A percentile compares a stretch with the other conserved stretches of the same genome.
These are phyloP conservation scores for Vachellia collinsii DNA, from an alignment of 306 rosid genomes.

Conservation along the genomic window DNA sequence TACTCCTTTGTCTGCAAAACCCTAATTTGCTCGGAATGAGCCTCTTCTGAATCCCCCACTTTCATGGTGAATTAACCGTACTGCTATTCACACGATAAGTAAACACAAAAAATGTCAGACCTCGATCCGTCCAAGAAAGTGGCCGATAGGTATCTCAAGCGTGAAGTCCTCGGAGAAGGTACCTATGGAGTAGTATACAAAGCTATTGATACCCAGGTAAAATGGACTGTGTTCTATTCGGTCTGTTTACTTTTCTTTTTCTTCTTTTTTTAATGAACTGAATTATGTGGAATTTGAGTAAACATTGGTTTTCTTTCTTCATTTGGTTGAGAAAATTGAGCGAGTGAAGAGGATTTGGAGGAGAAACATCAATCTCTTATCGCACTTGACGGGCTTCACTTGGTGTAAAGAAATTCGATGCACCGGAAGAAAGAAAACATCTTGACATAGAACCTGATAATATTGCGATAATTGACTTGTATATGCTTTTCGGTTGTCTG, in stretches of 20 bases:
- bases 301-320: background rate
- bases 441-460: slow-evolving; percentile 9
- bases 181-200: slow-evolving; percentile 75
- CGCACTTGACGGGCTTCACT: background rate
- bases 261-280: background rate
- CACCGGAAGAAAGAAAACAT: background rate
- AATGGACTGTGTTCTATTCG: background rate
- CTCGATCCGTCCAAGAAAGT: slow-evolving; percentile 63
- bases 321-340: slow-evolving; percentile 15
- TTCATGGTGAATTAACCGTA: background rate
- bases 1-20: background rate
- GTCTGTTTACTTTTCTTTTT: background rate
- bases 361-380: slow-evolving; percentile 24
- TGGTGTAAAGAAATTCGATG: slow-evolving; percentile 1
- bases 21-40: background rate
- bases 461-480: background rate
- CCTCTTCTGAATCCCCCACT: background rate
- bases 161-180: slow-evolving; percentile 75
- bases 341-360: slow-evolving; percentile 12
- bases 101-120: slow-evolving; percentile 31
- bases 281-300: slow-evolving; percentile 14
- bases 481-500: background rate
- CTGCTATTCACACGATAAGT: background rate
- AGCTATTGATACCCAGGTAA: slow-evolving; percentile 74
- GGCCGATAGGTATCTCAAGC: slow-evolving; percentile 73